These are phyloP conservation scores for Monilinia polystroma DNA, from an alignment of 2,329 filamentous ascomycete species.

Conservation along the genomic window DNA sequence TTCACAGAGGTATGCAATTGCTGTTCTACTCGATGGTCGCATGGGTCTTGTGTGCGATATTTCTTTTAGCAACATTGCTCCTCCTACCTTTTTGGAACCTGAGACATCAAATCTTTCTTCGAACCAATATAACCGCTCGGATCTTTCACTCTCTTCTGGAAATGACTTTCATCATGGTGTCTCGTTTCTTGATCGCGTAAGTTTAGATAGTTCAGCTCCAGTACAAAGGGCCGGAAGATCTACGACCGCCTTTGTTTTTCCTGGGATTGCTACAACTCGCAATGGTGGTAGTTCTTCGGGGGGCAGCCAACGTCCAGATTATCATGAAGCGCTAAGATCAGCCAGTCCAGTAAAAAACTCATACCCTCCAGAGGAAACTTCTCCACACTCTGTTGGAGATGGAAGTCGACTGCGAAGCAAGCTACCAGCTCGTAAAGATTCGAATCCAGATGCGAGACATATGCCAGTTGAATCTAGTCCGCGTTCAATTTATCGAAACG, in stretches of 20 bases:
- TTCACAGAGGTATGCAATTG: conserved; percentile 53
- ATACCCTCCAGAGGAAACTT: conserved; percentile 24
- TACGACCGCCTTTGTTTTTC: conserved; percentile 30
- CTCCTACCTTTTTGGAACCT: background rate
- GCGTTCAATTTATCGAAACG: conserved; percentile 45
- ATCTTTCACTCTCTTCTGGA: background rate
- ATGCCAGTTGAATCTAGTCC: conserved; percentile 41
- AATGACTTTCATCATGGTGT: conserved; percentile 16
- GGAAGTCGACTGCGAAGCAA: conserved; percentile 22
- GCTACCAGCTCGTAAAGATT: conserved; percentile 19
- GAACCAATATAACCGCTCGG: background rate
- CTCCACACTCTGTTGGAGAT: conserved; percentile 16
- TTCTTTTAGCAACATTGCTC: conserved; percentile 27
- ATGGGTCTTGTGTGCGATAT: conserved; percentile 62
- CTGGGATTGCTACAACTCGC: conserved; percentile 31
- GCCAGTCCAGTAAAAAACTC: conserved; percentile 24
- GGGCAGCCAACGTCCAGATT: conserved; percentile 28
- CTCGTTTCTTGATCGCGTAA: conserved; percentile 33
- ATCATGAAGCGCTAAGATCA: conserved; percentile 23
- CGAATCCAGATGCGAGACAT: background rate
- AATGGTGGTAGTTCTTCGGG: conserved; percentile 21
- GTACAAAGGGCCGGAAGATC: conserved; percentile 20
- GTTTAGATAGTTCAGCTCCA: conserved; percentile 32
- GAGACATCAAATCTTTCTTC: background rate
- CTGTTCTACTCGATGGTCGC: conserved; percentile 58